Percentiles rank a stretch among this genome's conserved stretches.
phyloP scores from a whole-genome alignment of 2,329 filamentous ascomycete genomes.

The Sarocladium brachiariae region DNA sequence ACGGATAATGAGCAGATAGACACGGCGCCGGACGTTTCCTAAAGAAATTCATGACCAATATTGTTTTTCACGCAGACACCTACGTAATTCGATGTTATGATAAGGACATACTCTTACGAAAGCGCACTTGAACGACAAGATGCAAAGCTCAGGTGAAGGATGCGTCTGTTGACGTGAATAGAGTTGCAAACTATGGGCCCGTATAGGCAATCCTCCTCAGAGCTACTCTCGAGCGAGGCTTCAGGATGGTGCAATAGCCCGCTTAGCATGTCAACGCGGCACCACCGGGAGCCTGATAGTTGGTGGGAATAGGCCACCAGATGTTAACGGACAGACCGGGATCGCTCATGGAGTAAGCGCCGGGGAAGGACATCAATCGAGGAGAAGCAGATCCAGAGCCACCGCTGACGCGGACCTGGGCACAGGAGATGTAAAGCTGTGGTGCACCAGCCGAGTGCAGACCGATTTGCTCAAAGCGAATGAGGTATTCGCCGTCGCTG shows the following conservation, averaged over 20 bases:
- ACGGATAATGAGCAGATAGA: constrained; percentile 12
- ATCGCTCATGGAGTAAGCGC: constrained; percentile 27
- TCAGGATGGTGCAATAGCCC: too few species aligned
- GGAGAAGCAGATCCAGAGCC: constrained; percentile 21
- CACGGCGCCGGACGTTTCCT: constrained; percentile 9
- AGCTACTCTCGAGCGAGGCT: neutral
- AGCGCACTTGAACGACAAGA: too few species aligned
- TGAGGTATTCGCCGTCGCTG: constrained; percentile 38
- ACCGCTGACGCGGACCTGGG: constrained; percentile 24
- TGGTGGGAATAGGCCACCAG: constrained; percentile 32
- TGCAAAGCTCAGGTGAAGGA: too few species aligned
- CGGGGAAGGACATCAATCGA: constrained; percentile 32
- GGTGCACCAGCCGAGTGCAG: constrained; percentile 26
- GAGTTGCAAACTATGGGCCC: too few species aligned
- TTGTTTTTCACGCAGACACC: neutral
- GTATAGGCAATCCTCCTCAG: neutral
- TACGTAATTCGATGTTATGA: too few species aligned
- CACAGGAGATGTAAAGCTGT: constrained; percentile 21
- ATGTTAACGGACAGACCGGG: constrained; percentile 28
- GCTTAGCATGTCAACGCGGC: constrained; percentile 14
- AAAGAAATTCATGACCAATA: constrained; percentile 1
- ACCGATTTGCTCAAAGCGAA: constrained; percentile 36
- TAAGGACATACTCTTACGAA: too few species aligned
- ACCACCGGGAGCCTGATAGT: constrained; percentile 23
- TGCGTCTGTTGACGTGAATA: too few species aligned